Percentiles rank a stretch among this genome's conserved stretches.
Evolutionary conservation across 2,329 filamentous ascomycete genomes (phyloP).

Genomic region (Pochonia chlamydosporia): DNA sequence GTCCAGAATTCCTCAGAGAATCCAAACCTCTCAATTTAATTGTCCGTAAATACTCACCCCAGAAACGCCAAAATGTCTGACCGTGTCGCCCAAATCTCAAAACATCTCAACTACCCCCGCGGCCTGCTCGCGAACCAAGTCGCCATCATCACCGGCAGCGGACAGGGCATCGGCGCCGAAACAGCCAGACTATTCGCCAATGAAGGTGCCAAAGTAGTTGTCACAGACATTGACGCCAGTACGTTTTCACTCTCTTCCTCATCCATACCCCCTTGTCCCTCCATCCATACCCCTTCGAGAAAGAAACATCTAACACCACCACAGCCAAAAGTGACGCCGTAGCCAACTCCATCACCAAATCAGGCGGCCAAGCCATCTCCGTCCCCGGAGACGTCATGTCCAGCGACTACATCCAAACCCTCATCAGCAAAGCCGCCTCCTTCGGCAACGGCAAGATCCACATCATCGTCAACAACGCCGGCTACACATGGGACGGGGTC

Average conservation of each 20-base stretch:
- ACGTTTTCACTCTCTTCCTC: too few species aligned
- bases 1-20: too few species aligned
- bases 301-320: not conserved
- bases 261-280: not conserved
- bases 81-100: conserved; percentile 65
- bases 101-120: conserved; percentile 75
- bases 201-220: conserved; percentile 78
- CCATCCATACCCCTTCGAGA: too few species aligned
- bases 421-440: conserved; percentile 70
- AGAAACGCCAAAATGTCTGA: conserved; percentile 36
- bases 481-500: conserved; percentile 89
- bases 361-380: conserved; percentile 62
- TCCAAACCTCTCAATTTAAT: too few species aligned
- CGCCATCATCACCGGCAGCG: conserved; percentile 82
- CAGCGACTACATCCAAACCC: conserved; percentile 59
- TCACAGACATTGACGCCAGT: conserved; percentile 78
- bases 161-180: conserved; percentile 85
- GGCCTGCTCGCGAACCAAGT: conserved; percentile 75
- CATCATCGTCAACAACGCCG: conserved; percentile 87
- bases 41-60: too few species aligned
- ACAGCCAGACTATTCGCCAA: conserved; percentile 77
- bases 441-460: conserved; percentile 86
- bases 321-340: conserved; percentile 62
- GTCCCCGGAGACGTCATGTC: conserved; percentile 74
- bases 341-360: conserved; percentile 62